Evolutionary conservation across 2,329 filamentous ascomycete genomes (phyloP), one percentile per base, ranked within the genome.

Genomic region (Lachnellula suecica): DNA sequence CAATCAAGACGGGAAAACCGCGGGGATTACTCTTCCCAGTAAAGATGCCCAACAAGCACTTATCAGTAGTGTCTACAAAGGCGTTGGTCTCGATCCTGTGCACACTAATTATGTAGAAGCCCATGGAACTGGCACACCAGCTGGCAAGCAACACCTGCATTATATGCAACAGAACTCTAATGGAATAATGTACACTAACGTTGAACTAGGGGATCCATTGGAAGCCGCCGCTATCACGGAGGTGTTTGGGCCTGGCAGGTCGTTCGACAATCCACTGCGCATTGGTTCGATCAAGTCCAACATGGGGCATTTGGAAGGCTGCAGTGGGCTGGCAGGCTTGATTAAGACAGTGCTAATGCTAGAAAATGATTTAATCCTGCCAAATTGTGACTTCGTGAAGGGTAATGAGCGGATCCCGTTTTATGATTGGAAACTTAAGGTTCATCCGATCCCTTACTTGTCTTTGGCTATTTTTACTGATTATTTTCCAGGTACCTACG

Each of bases 1-100:
- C 37, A 83, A 83, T 54, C 22, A 77, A 79, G 83, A 87, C 59
- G 84, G 84, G 3, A 70, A 73, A 17, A 85, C 82, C 0, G 71
- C 60, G 15, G 79, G 79, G 0, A 76, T 84, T 54, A 83, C 79
- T 0, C 71, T 79, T 63, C 82, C 81, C 0, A 82, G 70, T 45
- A 62, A 67, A 1, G 50, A 59, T 3, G 73, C 75, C 1, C 79
- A 81, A 24, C 49, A 51, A 24, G 34, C 35, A 6, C 15, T 53
- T 2, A 56, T 58, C 4, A 35, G 53, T 43, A 27, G 8, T 13
- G 43, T 44, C 4, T 53, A 56, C 31, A 23, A 51, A 11, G 40
- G n/a, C 20, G 47, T 31, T 4, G 40, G 35, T 7, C 25, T 58
- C 24, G 42, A 56, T n/a, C 34, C 37, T 17, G 22, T 22, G 6